Evolutionary conservation across 2,329 filamentous ascomycete genomes (phyloP).

Genomic region (Hirsutella minnesotensis): DNA sequence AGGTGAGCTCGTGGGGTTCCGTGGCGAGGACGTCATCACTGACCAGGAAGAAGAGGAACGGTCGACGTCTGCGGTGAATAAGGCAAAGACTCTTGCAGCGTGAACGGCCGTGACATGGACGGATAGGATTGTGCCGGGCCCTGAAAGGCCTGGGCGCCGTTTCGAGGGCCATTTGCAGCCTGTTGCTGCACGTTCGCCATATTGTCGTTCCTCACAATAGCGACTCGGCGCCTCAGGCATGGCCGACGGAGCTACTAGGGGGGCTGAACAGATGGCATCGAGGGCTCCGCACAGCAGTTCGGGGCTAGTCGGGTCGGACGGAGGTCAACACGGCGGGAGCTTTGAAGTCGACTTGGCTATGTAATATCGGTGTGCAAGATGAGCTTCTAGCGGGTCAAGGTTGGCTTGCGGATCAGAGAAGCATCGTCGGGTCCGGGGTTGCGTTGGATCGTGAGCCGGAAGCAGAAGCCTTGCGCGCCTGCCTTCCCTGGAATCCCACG

Average conservation of each 20-base stretch:
- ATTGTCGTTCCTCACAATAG: constrained; percentile 15
- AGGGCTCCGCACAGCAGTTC: constrained; percentile 4
- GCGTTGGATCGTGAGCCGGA: no score
- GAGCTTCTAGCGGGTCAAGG: constrained; percentile 28
- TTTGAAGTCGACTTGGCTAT: no score
- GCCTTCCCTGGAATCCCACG: no score
- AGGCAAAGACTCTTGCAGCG: constrained; percentile 65
- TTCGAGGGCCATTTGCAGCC: constrained; percentile 18
- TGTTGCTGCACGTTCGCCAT: constrained; percentile 19
- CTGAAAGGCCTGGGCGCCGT: constrained; percentile 18
- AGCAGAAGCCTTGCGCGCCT: no score
- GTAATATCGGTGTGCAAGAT: no score
- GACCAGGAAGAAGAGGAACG: constrained; percentile 66
- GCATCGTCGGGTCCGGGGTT: no score
- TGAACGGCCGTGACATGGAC: constrained; percentile 35
- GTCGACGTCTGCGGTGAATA: constrained; percentile 74
- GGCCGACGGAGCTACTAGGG: constrained; percentile 13
- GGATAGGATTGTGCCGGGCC: constrained; percentile 12
- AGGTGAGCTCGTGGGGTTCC: not conserved
- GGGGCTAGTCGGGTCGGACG: not conserved
- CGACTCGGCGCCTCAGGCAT: constrained; percentile 16
- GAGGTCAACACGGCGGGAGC: no score
- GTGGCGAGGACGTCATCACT: constrained; percentile 9
- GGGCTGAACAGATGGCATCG: constrained; percentile 15
- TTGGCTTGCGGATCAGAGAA: no score